Evolutionary conservation across 2,329 filamentous ascomycete genomes (phyloP), one percentile per base, ranked within the genome.

Genomic region (Clarireedia paspali): DNA sequence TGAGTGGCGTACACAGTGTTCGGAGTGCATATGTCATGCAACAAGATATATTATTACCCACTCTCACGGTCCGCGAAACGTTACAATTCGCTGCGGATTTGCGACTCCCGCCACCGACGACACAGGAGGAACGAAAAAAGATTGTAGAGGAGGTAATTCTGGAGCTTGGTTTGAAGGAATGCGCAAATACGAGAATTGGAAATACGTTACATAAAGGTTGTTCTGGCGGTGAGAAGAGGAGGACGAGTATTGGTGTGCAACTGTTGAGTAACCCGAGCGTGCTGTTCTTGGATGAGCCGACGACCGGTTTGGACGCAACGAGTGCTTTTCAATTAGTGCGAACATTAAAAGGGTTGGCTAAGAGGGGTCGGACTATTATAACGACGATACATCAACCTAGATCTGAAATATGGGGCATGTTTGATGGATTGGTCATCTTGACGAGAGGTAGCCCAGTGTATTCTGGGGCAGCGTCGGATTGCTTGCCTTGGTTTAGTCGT

Each of bases 211-310:
- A 89, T 63, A 84, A 87, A 47, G 88, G 87, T 0, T 91, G 88
- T 64, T 90, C 86, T 47, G 88, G 88, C 0, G 88, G 88, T 3
- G 88, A 91, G 68, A 91, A 90, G 73, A 76, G 88, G 59, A 75
- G 88, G 34, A 86, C 85, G 0, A 89, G 85, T 60, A 88, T 91
- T 48, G 88, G 87, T 2, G 87, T 91, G 4, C 88, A 91, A 69
- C 75, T 91, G 55, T 74, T 91, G n/a, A 83, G 85, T 4, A 91
- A 91, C 66, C 88, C 88, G 1, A 89, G 85, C 5, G 79, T 91
- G 1, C 72, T 91, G 6, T 91, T 89, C 68, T 77, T 90, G 23
- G 88, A 92, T 64, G 88, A 91, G 64, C 87, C 88, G 0, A 91
- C 88, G 0, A 91, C 87, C 1, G 87, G 86, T 0, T 75, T 91